These are phyloP conservation scores for Oenanthe javanica DNA, from an alignment of 140 eudicot genomes.

Conservation along the genomic window DNA sequence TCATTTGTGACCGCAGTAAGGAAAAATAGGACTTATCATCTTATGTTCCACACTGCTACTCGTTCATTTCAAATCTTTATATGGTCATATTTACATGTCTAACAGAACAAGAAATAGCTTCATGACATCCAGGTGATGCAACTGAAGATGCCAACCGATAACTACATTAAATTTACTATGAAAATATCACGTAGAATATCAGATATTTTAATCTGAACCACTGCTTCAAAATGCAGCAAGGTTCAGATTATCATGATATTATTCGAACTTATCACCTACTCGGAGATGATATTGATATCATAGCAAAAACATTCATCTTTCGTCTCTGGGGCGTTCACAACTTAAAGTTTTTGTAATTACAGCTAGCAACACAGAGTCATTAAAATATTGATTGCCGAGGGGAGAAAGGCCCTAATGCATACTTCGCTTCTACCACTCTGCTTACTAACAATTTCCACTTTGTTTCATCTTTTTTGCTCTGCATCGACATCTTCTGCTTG, in stretches of 20 bases:
- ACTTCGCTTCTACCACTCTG: slow-evolving; percentile 51
- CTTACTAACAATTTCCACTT: slow-evolving; percentile 74
- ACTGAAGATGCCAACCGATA: background rate
- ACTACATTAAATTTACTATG: background rate
- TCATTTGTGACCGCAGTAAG: too few species aligned
- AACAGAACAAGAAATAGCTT: background rate
- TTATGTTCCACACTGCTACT: background rate
- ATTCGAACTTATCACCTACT: background rate
- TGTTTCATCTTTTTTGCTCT: slow-evolving; percentile 54
- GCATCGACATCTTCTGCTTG: slow-evolving; percentile 56
- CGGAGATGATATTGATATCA: background rate
- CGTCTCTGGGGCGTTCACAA: background rate
- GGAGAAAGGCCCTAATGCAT: slow-evolving; percentile 19
- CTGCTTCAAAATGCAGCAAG: background rate
- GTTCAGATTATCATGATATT: background rate
- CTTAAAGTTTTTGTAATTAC: background rate
- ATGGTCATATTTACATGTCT: background rate
- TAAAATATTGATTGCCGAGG: slow-evolving; percentile 19
- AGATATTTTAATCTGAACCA: background rate
- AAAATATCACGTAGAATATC: background rate
- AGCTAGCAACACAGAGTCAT: slow-evolving; percentile 13
- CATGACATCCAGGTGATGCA: background rate
- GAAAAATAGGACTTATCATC: too few species aligned
- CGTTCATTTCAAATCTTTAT: background rate
- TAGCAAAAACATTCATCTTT: background rate